Conservation (phyloP, 768 basidiomycete genomes). For the Pisolithus albus region DNA sequence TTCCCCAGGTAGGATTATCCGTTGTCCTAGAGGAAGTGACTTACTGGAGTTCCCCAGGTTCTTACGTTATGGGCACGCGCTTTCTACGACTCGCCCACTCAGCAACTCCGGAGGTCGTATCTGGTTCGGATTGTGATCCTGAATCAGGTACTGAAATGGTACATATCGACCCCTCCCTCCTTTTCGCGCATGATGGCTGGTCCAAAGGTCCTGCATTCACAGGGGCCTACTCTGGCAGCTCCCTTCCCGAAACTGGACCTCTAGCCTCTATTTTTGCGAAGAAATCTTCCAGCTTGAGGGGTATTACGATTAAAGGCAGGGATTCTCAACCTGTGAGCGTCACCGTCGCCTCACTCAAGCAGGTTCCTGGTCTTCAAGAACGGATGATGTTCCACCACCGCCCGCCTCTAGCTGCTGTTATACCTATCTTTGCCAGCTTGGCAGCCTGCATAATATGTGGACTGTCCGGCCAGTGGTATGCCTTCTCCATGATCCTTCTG, state of each 20-base stretch:
- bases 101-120: no score
- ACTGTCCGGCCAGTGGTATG: not conserved
- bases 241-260: slow-evolving; percentile 14
- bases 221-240: slow-evolving; percentile 13
- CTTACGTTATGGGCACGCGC: no score
- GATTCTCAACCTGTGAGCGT: slow-evolving; percentile 7
- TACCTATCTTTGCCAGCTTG: not conserved
- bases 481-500: not conserved
- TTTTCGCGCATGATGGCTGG: no score
- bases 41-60: no score
- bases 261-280: slow-evolving; percentile 13
- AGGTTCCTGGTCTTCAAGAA: not conserved
- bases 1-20: no score
- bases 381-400: slow-evolving; percentile 6
- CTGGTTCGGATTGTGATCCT: no score
- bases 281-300: not conserved
- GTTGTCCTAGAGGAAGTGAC: no score
- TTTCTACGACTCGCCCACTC: no score
- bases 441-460: slow-evolving; percentile 11
- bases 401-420: not conserved
- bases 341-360: slow-evolving; percentile 9
- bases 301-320: slow-evolving; percentile 2
- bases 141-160: no score
- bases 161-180: no score
- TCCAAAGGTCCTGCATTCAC: slow-evolving; percentile 14